phyloP scores from a whole-genome alignment of 192 early-diverging fungal genomes.

The Chytriomyces sp. region DNA sequence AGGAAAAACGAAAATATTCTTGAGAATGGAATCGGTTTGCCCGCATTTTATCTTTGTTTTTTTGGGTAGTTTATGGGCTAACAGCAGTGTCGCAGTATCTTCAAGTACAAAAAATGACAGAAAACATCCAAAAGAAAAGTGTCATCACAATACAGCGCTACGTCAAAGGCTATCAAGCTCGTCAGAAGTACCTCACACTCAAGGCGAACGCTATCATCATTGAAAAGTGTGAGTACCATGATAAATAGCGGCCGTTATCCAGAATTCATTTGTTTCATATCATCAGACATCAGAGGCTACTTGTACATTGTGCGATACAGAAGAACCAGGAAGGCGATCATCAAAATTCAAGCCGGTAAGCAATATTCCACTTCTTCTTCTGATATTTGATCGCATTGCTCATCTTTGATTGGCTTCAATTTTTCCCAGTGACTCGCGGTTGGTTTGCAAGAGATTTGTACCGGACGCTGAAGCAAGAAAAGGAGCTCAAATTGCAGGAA shows the following conservation, averaged over 20 bases:
- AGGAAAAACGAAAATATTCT: conserved; percentile 59
- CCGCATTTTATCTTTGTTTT: conserved; percentile 3
- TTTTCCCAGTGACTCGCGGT: conserved; percentile 45
- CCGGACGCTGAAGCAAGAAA: conserved; percentile 34
- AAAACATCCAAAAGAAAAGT: conserved; percentile 46
- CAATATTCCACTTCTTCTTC: background rate
- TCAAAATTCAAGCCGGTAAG: conserved; percentile 60
- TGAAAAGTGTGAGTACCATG: conserved; percentile 42
- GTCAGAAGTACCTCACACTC: conserved; percentile 45
- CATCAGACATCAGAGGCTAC: conserved; percentile 46
- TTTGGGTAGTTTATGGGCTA: background rate
- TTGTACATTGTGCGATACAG: conserved; percentile 49
- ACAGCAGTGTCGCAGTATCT: conserved; percentile 23
- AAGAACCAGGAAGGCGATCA: conserved; percentile 37
- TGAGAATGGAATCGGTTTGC: conserved; percentile 50
- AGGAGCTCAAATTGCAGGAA: conserved; percentile 15
- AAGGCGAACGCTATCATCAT: conserved; percentile 43
- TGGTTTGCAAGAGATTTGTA: conserved; percentile 58
- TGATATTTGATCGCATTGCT: background rate
- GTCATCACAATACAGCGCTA: conserved; percentile 51
- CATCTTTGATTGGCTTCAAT: conserved; percentile 21
- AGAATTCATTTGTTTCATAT: conserved; percentile 1
- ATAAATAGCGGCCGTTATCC: conserved; percentile 7
- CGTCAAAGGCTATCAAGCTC: conserved; percentile 48
- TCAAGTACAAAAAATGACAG: conserved; percentile 40